Evolutionary conservation across 306 rosid species (phyloP), one percentile per base, ranked within the genome.

Genomic region (Sphenostylis stenocarpa): DNA sequence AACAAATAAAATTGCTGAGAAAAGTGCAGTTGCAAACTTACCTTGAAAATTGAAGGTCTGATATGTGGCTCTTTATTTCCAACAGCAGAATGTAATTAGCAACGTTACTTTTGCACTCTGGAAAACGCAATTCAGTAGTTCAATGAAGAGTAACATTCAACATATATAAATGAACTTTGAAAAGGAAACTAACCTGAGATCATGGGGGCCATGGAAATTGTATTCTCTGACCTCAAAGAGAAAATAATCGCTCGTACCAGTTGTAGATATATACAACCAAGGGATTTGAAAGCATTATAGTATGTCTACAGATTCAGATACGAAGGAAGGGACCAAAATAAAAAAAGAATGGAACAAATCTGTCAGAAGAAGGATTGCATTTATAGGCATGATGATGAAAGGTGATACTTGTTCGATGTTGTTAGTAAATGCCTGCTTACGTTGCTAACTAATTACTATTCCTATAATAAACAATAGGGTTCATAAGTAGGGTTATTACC

Each of bases 311-410:
- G 61, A n/a, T 55, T 71, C 33, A n/a, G 69, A 8, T 12, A 41
- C 16, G 62, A 45, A 67, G 78, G 73, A 65, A 79, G 78, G 26
- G 61, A 53, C 47, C 45, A 67, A 47, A 19, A 52, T 28, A 12
- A 52, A 75, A 55, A 63, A 1, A 10, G 62, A 67, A 58, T 7
- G 47, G 52, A 48, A 52, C 43, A 70, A 70, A 52, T 66, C 38
- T 43, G 23, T 16, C 26, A 60, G 34, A 49, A 14, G 17, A 21
- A 48, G 60, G 77, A 60, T 57, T 55, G 38, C 31, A 29, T 58
- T 33, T 38, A 33, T 28, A 55, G 60, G 15, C 28, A 20, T 45
- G 66, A 67, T 66, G 14, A 66, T 73, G 33, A 66, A 76, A 33
- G 33, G 33, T 20, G 62, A 21, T 20, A 63, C 29, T 48, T 56